A percentile compares a stretch with the other conserved stretches of the same genome.
phyloP scores from a whole-genome alignment of 2,329 filamentous ascomycete species.

The Lasiodiplodia sp. region DNA sequence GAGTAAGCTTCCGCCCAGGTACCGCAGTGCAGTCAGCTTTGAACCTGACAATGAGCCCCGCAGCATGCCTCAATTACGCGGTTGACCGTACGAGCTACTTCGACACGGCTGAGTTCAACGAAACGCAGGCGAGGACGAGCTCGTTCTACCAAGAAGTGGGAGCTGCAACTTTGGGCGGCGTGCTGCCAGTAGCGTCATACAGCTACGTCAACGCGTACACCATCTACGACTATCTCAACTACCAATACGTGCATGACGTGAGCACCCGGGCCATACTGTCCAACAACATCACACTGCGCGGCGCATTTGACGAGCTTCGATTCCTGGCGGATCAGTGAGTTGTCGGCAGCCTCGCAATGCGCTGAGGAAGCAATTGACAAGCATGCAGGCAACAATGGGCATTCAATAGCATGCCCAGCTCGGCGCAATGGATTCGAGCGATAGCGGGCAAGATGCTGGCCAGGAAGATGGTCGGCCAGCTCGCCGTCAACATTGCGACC shows the following conservation, averaged over 20 bases:
- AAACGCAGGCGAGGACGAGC: constrained; percentile 46
- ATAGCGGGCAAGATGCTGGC: constrained; percentile 49
- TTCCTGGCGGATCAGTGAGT: constrained; percentile 35
- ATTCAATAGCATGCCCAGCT: constrained; percentile 42
- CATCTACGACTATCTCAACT: constrained; percentile 65
- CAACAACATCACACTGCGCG: constrained; percentile 37
- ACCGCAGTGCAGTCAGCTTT: constrained; percentile 20
- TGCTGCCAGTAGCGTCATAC: constrained; percentile 49
- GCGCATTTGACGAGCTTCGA: constrained; percentile 36
- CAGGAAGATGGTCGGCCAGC: constrained; percentile 42
- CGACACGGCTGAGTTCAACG: constrained; percentile 49
- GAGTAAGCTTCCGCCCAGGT: constrained; percentile 50
- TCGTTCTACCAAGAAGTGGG: constrained; percentile 58
- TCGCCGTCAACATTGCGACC: constrained; percentile 41
- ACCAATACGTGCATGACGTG: constrained; percentile 61
- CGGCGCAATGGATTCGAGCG: constrained; percentile 45
- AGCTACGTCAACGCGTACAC: constrained; percentile 61
- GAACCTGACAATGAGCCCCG: neutral
- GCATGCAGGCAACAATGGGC: constrained; percentile 53
- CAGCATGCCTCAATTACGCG: constrained; percentile 37
- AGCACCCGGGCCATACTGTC: constrained; percentile 47
- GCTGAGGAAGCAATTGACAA: neutral
- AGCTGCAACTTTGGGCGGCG: constrained; percentile 51
- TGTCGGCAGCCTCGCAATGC: no score
- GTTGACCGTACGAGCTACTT: constrained; percentile 47